Evolutionary conservation across 2,329 filamentous ascomycete species (phyloP).

Genomic region (Delphinella strobiligena): DNA sequence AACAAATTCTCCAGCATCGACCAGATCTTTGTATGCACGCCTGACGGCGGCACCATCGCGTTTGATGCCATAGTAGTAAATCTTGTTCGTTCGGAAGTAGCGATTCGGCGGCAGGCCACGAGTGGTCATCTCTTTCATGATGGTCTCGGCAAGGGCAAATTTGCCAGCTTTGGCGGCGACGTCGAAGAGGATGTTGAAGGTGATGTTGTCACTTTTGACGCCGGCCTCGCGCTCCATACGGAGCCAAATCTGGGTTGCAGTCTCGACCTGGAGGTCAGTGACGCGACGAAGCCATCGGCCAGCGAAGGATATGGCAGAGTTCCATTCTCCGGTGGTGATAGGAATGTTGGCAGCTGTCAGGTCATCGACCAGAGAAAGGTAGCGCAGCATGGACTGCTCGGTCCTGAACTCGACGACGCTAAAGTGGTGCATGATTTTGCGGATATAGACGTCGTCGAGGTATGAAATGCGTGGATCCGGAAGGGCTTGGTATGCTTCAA

Average conservation of each 20-base stretch:
- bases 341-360: slow-evolving; percentile 62
- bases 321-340: slow-evolving; percentile 64
- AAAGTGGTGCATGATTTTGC: slow-evolving; percentile 55
- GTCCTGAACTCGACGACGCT: slow-evolving; percentile 41
- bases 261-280: slow-evolving; percentile 49
- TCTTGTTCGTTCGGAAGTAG: slow-evolving; percentile 68
- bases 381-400: slow-evolving; percentile 59
- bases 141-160: slow-evolving; percentile 69
- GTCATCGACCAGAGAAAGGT: slow-evolving; percentile 73
- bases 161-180: slow-evolving; percentile 77
- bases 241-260: slow-evolving; percentile 67
- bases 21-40: slow-evolving; percentile 67
- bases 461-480: slow-evolving; percentile 42
- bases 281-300: slow-evolving; percentile 55
- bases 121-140: slow-evolving; percentile 66
- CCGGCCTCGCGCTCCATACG: slow-evolving; percentile 72
- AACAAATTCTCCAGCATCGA: slow-evolving; percentile 75
- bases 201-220: slow-evolving; percentile 58
- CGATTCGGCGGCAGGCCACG: slow-evolving; percentile 61
- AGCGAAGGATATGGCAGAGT: slow-evolving; percentile 67
- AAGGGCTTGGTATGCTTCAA: slow-evolving; percentile 39
- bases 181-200: slow-evolving; percentile 89
- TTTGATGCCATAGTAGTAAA: slow-evolving; percentile 71
- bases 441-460: slow-evolving; percentile 41
- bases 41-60: slow-evolving; percentile 63